Evolutionary conservation across 1,139 yeast species (phyloP).

Genomic region (Candida glucosophila): DNA sequence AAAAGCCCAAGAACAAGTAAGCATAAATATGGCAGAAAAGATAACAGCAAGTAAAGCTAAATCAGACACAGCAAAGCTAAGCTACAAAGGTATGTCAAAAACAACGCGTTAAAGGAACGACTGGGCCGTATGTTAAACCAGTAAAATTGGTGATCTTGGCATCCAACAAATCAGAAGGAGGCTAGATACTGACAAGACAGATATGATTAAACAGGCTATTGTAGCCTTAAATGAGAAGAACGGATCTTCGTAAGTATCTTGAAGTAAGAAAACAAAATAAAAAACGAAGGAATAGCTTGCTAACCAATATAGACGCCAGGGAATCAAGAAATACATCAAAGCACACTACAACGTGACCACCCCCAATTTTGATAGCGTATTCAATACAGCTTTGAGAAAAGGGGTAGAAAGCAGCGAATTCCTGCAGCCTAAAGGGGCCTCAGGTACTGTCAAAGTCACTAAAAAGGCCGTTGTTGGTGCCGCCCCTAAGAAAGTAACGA

Average conservation of each 20-base stretch:
- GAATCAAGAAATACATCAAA: constrained; percentile 64
- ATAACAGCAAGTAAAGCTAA: constrained; percentile 16
- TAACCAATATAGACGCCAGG: constrained; percentile 48
- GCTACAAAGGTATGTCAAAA: too few relatives aligned
- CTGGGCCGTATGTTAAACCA: too few relatives aligned
- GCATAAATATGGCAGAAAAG: constrained; percentile 24
- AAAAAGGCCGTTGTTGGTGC: constrained; percentile 31
- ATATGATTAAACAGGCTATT: constrained; percentile 72
- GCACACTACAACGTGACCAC: constrained; percentile 53
- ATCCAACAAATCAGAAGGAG: too few relatives aligned
- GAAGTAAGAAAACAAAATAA: not conserved
- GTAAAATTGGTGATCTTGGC: too few relatives aligned
- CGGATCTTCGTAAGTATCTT: constrained; percentile 63
- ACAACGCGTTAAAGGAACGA: too few relatives aligned
- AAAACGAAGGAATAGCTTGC: constrained; percentile 4
- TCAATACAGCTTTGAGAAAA: constrained; percentile 72
- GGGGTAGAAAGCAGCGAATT: constrained; percentile 76
- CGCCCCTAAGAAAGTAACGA: constrained; percentile 11
- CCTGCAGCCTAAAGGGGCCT: constrained; percentile 81
- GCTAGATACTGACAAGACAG: too few relatives aligned
- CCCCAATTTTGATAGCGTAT: constrained; percentile 62
- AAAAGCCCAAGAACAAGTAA: too few relatives aligned
- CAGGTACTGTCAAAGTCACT: constrained; percentile 62
- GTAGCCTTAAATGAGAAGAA: constrained; percentile 67
- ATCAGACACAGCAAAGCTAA: too few relatives aligned